Percentiles rank a stretch among this genome's conserved stretches.
phyloP scores from a whole-genome alignment of 2,329 filamentous ascomycete species.

The Thyridium curvatum region DNA sequence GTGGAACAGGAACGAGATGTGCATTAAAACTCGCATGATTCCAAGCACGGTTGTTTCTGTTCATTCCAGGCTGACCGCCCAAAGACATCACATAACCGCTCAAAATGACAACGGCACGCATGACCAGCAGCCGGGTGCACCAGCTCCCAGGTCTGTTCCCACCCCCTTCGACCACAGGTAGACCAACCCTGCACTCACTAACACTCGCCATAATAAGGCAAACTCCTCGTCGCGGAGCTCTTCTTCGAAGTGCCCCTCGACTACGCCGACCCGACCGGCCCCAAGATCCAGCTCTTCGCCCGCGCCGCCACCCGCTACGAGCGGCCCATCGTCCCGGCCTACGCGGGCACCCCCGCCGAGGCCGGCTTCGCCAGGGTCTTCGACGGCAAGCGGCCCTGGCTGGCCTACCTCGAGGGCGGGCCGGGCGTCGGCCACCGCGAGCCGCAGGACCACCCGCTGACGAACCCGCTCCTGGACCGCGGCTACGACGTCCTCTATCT shows the following conservation, averaged over 20 bases:
- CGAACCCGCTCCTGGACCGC: constrained; percentile 64
- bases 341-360: constrained; percentile 25
- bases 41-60: too few species aligned
- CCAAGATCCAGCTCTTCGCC: constrained; percentile 69
- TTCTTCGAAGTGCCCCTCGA: constrained; percentile 84
- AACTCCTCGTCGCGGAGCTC: constrained; percentile 70
- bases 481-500: constrained; percentile 82
- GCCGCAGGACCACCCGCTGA: constrained; percentile 68
- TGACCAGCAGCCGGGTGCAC: too few species aligned
- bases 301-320: constrained; percentile 66
- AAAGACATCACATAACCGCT: too few species aligned
- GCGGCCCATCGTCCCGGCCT: constrained; percentile 45
- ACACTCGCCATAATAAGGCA: too few species aligned
- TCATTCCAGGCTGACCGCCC: too few species aligned
- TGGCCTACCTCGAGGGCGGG: constrained; percentile 78
- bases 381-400: constrained; percentile 27
- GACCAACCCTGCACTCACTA: not conserved
- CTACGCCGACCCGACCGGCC: constrained; percentile 55
- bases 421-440: constrained; percentile 72
- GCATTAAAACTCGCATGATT: too few species aligned
- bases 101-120: too few species aligned
- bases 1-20: too few species aligned
- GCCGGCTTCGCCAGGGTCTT: constrained; percentile 2
- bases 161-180: not conserved
- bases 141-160: not conserved